phyloP scores from a whole-genome alignment of 2,329 filamentous ascomycete species.

The Teratosphaeria gauchensis region DNA sequence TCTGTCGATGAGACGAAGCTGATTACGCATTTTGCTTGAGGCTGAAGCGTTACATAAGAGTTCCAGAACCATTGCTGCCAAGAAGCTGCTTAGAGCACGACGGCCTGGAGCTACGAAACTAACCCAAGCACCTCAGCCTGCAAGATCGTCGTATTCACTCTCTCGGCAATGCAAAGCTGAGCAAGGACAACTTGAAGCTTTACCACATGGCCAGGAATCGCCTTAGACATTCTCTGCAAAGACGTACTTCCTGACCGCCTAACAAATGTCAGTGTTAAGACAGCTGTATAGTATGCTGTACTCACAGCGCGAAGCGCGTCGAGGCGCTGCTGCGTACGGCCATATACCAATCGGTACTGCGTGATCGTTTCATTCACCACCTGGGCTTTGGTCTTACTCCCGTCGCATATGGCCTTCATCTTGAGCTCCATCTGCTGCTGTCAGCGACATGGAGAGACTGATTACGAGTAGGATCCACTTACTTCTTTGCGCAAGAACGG shows the following conservation, averaged over 20 bases:
- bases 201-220: neutral
- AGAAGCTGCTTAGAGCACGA: no score
- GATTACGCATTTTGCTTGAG: no score
- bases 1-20: no score
- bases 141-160: neutral
- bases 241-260: slow-evolving; percentile 16
- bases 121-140: no score
- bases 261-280: neutral
- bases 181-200: neutral
- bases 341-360: slow-evolving; percentile 79
- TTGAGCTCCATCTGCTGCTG: slow-evolving; percentile 67
- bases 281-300: slow-evolving; percentile 3
- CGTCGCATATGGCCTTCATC: slow-evolving; percentile 95
- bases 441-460: neutral
- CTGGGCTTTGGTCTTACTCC: slow-evolving; percentile 60
- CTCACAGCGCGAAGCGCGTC: slow-evolving; percentile 47
- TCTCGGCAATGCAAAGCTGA: neutral
- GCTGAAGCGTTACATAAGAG: no score
- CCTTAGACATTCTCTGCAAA: slow-evolving; percentile 9
- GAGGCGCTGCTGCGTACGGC: slow-evolving; percentile 69
- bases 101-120: no score
- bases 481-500: slow-evolving; percentile 87
- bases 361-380: slow-evolving; percentile 76
- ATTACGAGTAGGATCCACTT: slow-evolving; percentile 8
- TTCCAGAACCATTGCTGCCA: no score